Conservation (phyloP, 179 eudicot species). For the Drosera spatulata region DNA sequence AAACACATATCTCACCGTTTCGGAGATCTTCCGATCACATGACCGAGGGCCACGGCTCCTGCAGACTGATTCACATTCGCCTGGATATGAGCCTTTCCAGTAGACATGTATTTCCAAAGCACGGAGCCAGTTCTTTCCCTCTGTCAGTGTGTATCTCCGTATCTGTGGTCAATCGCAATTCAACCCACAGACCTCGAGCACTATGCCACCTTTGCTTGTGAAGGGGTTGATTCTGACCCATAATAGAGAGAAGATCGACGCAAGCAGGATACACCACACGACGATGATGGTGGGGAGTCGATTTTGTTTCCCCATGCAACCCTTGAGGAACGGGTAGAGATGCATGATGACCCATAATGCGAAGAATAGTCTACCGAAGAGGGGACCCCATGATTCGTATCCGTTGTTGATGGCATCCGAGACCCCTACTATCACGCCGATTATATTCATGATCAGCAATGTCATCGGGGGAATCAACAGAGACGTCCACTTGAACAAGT, state of each 20-base stretch:
- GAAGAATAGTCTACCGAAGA: constrained; percentile 77
- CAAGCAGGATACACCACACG: constrained; percentile 81
- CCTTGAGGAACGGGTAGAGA: constrained; percentile 85
- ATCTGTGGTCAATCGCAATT: no score
- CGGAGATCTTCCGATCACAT: no score
- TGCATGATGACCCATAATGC: constrained; percentile 82
- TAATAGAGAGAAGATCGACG: constrained; percentile 75
- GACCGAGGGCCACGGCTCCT: no score
- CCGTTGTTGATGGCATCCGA: constrained; percentile 76
- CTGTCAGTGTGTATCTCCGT: no score
- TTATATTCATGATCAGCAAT: constrained; percentile 56
- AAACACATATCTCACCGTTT: no score
- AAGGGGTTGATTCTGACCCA: constrained; percentile 85
- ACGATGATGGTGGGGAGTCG: constrained; percentile 77
- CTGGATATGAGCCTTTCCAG: no score
- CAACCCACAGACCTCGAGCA: no score
- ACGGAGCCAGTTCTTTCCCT: no score
- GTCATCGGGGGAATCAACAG: constrained; percentile 82
- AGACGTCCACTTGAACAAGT: constrained; percentile 76
- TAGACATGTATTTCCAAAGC: no score
- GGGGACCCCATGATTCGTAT: constrained; percentile 84
- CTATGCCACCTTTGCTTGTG: neutral
- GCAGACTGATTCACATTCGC: no score
- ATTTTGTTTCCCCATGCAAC: constrained; percentile 72
- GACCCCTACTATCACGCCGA: constrained; percentile 76